These are phyloP conservation scores for Lepiota brunneoincarnata DNA, from an alignment of 768 basidiomycete species.

Conservation along the genomic window DNA sequence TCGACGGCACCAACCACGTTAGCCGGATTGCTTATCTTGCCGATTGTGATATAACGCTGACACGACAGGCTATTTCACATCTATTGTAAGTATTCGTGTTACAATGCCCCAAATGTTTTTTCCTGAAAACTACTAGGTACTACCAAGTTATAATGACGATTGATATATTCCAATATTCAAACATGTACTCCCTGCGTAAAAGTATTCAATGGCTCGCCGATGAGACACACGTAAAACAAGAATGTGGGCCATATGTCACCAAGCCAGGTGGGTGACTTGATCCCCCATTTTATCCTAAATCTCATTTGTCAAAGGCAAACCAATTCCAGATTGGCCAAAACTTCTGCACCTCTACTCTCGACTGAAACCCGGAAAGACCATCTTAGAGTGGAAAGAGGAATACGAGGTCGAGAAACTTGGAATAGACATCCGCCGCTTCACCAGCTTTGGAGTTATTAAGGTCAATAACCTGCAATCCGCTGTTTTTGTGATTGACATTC, in stretches of 20 bases:
- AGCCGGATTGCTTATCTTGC: slow-evolving; percentile 89
- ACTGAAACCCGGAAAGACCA: slow-evolving; percentile 76
- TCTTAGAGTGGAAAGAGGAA: slow-evolving; percentile 85
- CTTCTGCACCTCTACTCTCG: slow-evolving; percentile 86
- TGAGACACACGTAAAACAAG: slow-evolving; percentile 78
- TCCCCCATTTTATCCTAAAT: not conserved
- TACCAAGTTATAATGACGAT: slow-evolving; percentile 97
- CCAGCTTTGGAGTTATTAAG: slow-evolving; percentile 97
- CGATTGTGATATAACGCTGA: slow-evolving; percentile 80
- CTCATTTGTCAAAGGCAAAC: slow-evolving; percentile 36
- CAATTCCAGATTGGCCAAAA: slow-evolving; percentile 82
- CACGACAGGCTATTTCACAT: slow-evolving; percentile 87
- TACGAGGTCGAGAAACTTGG: slow-evolving; percentile 68
- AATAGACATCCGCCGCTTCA: slow-evolving; percentile 91
- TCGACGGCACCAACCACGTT: slow-evolving; percentile 92
- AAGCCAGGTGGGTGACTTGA: slow-evolving; percentile 51
- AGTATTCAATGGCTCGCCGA: slow-evolving; percentile 86
- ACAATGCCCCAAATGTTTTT: not conserved
- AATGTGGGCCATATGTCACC: slow-evolving; percentile 92
- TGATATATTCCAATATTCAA: slow-evolving; percentile 97
- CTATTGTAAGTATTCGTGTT: slow-evolving; percentile 60
- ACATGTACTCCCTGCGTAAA: slow-evolving; percentile 92
- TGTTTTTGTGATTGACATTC: not conserved
- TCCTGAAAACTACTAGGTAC: slow-evolving; percentile 48
- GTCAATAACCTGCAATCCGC: slow-evolving; percentile 28